phyloP scores from a whole-genome alignment of 306 rosid species.

The Cucurbita ficifolia region DNA sequence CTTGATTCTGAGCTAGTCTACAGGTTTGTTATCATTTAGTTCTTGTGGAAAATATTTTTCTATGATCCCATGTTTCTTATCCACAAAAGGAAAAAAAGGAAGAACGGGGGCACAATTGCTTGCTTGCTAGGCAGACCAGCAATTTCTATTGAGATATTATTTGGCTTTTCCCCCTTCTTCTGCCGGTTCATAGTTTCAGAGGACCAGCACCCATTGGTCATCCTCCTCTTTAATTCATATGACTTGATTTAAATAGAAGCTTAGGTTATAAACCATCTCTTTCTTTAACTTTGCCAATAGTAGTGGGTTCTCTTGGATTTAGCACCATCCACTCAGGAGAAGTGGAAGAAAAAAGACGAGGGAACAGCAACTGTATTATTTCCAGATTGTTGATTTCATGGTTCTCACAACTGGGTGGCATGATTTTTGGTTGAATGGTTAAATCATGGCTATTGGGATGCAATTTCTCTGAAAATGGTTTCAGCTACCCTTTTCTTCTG shows the following conservation, averaged over 20 bases:
- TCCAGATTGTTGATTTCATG: neutral
- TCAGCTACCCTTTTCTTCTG: neutral
- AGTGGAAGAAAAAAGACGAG: neutral
- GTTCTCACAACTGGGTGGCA: neutral
- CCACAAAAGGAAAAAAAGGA: neutral
- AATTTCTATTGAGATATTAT: neutral
- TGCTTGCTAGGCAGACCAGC: neutral
- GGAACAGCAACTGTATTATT: neutral
- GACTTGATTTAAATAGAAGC: neutral
- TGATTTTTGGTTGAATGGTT: neutral
- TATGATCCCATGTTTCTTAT: neutral
- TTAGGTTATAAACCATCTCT: neutral
- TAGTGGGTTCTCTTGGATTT: neutral
- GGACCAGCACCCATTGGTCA: neutral
- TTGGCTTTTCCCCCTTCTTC: neutral
- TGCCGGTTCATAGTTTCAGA: neutral
- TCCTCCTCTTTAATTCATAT: neutral
- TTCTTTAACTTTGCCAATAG: neutral
- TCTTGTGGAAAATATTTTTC: neutral
- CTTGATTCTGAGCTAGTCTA: conserved; percentile 32
- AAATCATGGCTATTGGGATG: neutral
- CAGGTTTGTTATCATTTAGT: conserved; percentile 20
- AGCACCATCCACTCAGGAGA: neutral
- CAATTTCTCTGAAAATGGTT: neutral
- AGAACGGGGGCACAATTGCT: neutral